Base-by-base conservation (phyloP, 2,329 filamentous ascomycete species). In the Ceratocystiopsis sp. region DNA sequence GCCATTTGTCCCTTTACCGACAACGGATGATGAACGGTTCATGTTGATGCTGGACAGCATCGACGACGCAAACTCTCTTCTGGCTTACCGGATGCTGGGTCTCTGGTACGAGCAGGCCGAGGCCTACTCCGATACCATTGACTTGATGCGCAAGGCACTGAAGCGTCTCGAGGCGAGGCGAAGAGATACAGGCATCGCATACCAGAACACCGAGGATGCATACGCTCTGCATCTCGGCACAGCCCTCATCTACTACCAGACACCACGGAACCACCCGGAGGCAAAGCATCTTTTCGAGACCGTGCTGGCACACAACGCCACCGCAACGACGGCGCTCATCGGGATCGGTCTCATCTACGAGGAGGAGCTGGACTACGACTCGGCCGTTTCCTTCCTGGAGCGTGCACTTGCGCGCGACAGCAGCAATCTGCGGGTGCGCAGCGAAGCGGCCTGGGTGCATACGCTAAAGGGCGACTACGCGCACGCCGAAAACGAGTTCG, bases 391-490 rank as follows among this genome's bases (percentile, higher is more conserved):
- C 25, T 95, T 93, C 54, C 63, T 98, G 13, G 71, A 71, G 35
- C 74, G 84, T 49, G 91, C 91, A 1, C 59, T 93, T 21, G 58
- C 77, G 49, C 74, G 82, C 19, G 84, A 94, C 54, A 64, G 69
- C 2, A 65, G 66, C 12, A 94, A 95, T 51, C 66, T 86, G 17
- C 80, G 78, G 29, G 80, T 98, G 37, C 79, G 76, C 44, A 80
- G 82, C 15, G 93, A 98, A 60, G 76, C 85, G 16, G 89, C 86
- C 1, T 98, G 91, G 91, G 86, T 91, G 49, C 84, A 82, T 55
- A 84, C 86, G 11, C 69, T 93, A 14, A 81, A 78, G 53, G 84
- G 85, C 12, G 78, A 94, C 53, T 79, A 84, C 57, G 60, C 69
- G 42, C 62, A 62, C 17, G 85, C 84, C 11, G 69, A 78, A 37